A percentile compares a stretch with the other conserved stretches of the same genome.
Evolutionary conservation across 768 basidiomycete genomes (phyloP).

Genomic region (Mycena venus): DNA sequence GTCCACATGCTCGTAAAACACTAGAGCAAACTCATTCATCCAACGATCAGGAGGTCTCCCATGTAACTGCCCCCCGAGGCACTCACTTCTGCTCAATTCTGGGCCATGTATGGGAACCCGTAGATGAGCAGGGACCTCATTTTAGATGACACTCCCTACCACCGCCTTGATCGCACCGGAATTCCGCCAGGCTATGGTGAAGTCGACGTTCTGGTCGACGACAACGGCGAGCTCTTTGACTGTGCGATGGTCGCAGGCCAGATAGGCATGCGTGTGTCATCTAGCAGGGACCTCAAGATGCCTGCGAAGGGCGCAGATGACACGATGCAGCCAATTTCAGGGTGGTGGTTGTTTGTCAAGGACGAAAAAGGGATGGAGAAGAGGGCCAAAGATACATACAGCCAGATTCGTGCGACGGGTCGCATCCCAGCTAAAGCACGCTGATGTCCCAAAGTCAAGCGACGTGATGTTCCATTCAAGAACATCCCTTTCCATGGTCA

Average conservation of each 20-base stretch:
- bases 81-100: constrained; percentile 2
- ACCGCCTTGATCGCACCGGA: constrained; percentile 1
- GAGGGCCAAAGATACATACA: too few relatives aligned
- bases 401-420: too few relatives aligned
- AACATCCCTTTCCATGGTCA: too few relatives aligned
- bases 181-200: constrained; percentile 31
- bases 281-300: constrained; percentile 42
- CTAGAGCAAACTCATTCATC: neutral
- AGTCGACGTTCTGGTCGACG: constrained; percentile 32
- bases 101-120: neutral
- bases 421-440: too few relatives aligned
- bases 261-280: constrained; percentile 21
- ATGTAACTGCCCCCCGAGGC: neutral
- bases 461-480: too few relatives aligned
- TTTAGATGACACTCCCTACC: constrained; percentile 28
- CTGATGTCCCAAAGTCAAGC: too few relatives aligned
- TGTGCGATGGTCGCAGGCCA: constrained; percentile 33
- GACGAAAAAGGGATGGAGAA: neutral
- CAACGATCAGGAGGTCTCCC: neutral
- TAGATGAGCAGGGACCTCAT: neutral
- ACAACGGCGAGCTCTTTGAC: constrained; percentile 28
- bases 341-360: constrained; percentile 47
- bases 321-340: constrained; percentile 44
- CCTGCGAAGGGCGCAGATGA: constrained; percentile 46
- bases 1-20: neutral